Conservation (phyloP, 192 early-diverging fungal genomes). For the Phycomyces blakesleeanus region DNA sequence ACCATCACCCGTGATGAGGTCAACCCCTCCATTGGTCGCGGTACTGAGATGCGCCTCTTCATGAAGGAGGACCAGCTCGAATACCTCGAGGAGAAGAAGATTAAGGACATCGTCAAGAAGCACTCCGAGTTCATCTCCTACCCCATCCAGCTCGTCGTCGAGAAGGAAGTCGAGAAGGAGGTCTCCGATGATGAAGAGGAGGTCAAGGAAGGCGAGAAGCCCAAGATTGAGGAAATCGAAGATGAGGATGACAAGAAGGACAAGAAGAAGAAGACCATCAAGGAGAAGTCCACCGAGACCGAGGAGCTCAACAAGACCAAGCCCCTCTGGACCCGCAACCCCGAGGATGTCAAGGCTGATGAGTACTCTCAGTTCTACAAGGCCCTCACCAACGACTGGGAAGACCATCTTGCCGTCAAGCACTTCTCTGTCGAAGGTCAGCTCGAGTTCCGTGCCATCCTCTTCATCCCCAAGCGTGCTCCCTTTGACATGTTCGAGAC, state of each 20-base stretch:
- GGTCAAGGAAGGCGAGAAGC: constrained; percentile 62
- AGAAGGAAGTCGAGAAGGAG: constrained; percentile 98
- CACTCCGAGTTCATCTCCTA: constrained; percentile 99
- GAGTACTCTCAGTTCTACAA: constrained; percentile 99
- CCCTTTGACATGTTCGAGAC: constrained; percentile 98
- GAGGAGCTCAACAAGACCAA: constrained; percentile 99
- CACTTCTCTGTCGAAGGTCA: constrained; percentile 99
- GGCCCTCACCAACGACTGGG: constrained; percentile 98
- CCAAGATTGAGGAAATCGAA: constrained; percentile 81
- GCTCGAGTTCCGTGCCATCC: constrained; percentile 98
- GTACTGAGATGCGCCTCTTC: constrained; percentile 91
- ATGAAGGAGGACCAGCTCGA: constrained; percentile 97
- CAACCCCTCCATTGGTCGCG: constrained; percentile 90
- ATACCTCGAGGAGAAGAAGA: constrained; percentile 98
- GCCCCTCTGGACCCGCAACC: constrained; percentile 99
- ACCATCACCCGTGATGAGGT: constrained; percentile 91
- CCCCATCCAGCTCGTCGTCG: constrained; percentile 94
- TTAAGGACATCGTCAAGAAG: constrained; percentile 99
- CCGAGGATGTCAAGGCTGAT: constrained; percentile 92
- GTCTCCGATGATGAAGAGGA: constrained; percentile 92
- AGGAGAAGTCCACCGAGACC: constrained; percentile 77
- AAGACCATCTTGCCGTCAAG: constrained; percentile 96
- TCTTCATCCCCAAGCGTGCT: constrained; percentile 94
- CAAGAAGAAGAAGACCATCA: constrained; percentile 78
- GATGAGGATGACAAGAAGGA: constrained; percentile 70